phyloP scores from a whole-genome alignment of 176 grass and related monocot species.

The Cenchrus americanus region DNA sequence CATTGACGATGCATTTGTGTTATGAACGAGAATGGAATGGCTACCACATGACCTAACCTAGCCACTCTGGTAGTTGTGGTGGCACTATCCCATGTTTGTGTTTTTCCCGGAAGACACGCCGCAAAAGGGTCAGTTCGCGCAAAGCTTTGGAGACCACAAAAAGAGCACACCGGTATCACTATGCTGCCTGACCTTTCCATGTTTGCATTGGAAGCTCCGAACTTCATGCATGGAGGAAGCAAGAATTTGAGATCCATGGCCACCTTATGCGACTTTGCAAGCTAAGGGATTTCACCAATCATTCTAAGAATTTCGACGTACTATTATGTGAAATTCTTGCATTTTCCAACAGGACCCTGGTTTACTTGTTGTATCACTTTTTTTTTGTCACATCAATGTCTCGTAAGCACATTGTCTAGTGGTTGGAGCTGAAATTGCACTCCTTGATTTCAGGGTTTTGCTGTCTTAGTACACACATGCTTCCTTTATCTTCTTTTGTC shows the following conservation, averaged over 20 bases:
- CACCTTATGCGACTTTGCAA: neutral
- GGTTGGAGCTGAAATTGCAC: conserved; percentile 42
- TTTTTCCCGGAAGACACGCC: conserved; percentile 39
- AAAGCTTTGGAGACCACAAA: conserved; percentile 35
- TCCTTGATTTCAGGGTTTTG: conserved; percentile 75
- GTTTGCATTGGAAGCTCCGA: conserved; percentile 32
- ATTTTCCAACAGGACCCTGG: neutral
- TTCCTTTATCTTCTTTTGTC: conserved; percentile 50
- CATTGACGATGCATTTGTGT: neutral
- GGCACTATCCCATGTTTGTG: conserved; percentile 54
- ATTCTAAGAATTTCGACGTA: neutral
- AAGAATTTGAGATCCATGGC: conserved; percentile 19
- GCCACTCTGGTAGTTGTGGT: conserved; percentile 25
- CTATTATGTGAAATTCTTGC: neutral
- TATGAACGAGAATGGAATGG: conserved; percentile 34
- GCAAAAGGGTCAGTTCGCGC: conserved; percentile 39
- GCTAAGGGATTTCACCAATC: neutral
- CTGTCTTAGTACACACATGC: conserved; percentile 44
- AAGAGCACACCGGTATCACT: conserved; percentile 36
- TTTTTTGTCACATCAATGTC: conserved; percentile 60
- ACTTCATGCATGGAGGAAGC: conserved; percentile 24
- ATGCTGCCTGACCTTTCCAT: conserved; percentile 36
- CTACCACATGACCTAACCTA: conserved; percentile 31
- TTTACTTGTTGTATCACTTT: neutral
- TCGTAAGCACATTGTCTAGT: conserved; percentile 45